Evolutionary conservation across 306 rosid species (phyloP).

Genomic region (Abrus precatorius): DNA sequence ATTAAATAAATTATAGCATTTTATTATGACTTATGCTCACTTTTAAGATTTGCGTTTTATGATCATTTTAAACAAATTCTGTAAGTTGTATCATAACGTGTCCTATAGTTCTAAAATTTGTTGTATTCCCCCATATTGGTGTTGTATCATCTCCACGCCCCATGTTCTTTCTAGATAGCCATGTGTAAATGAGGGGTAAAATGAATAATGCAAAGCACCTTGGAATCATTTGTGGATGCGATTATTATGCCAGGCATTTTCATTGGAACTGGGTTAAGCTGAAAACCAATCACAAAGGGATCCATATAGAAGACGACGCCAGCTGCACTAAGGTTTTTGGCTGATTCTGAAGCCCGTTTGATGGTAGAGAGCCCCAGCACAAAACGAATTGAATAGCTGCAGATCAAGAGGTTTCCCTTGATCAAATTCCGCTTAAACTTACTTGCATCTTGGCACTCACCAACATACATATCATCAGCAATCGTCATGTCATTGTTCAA

Average conservation of each 20-base stretch:
- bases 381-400: conserved; percentile 97
- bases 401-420: conserved; percentile 84
- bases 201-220: conserved; percentile 58
- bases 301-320: conserved; percentile 95
- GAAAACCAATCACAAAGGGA: conserved; percentile 87
- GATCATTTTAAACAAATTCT: background rate
- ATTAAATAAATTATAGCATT: background rate
- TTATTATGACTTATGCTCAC: background rate
- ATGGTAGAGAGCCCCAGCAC: conserved; percentile 88
- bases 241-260: conserved; percentile 84
- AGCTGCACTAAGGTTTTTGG: conserved; percentile 84
- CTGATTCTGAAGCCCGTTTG: conserved; percentile 75
- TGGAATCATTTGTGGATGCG: conserved; percentile 84
- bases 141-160: background rate
- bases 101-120: background rate
- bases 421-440: conserved; percentile 67
- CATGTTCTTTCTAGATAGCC: background rate
- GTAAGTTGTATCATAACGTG: background rate
- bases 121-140: background rate
- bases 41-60: background rate
- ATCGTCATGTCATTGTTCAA: conserved; percentile 66
- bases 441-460: conserved; percentile 89
- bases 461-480: conserved; percentile 76
- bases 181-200: background rate
- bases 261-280: conserved; percentile 91